These are phyloP conservation scores for Eucalyptus lansdowneana DNA, from an alignment of 345 rosid species.

Conservation along the genomic window DNA sequence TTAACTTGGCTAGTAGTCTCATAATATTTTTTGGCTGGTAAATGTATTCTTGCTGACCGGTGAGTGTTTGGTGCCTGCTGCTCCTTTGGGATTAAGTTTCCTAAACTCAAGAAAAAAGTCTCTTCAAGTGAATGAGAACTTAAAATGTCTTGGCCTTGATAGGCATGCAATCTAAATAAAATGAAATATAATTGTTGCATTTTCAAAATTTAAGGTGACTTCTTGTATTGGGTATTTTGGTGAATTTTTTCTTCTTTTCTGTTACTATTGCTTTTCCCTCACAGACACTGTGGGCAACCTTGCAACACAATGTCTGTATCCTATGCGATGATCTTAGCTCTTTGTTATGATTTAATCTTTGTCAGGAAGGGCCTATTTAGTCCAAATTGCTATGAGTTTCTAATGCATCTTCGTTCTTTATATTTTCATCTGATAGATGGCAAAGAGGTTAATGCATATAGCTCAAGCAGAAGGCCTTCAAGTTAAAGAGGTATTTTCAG, in stretches of 20 bases:
- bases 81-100: neutral
- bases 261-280: neutral
- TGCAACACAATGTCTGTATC: neutral
- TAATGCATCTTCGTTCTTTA: neutral
- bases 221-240: neutral
- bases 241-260: neutral
- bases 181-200: neutral
- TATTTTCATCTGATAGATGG: conserved; percentile 53
- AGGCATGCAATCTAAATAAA: neutral
- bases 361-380: neutral
- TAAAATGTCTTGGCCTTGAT: neutral
- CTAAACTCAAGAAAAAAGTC: neutral
- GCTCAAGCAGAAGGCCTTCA: conserved; percentile 80
- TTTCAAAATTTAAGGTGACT: neutral
- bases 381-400: neutral
- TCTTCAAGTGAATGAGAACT: neutral
- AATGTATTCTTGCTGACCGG: neutral
- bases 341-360: neutral
- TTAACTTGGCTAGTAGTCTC: neutral
- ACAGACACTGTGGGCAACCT: neutral
- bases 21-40: neutral
- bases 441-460: conserved; percentile 81
- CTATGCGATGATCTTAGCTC: neutral
- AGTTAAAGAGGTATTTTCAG: conserved; percentile 28
- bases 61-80: neutral